Evolutionary conservation across 192 early-diverging fungal genomes (phyloP), one percentile per base, ranked within the genome.

Genomic region (Coemansia reversa): DNA sequence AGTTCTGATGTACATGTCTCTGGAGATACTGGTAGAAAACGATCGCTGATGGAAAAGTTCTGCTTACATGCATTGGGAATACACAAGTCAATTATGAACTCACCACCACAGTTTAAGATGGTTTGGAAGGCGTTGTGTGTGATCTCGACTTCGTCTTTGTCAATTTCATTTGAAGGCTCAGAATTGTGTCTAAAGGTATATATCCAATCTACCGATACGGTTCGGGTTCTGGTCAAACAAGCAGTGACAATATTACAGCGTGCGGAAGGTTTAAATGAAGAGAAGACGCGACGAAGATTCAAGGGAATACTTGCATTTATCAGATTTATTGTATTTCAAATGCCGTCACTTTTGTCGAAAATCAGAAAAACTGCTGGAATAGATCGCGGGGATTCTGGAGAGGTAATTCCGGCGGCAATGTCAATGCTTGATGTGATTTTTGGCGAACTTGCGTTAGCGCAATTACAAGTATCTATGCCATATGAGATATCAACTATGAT

Each of bases 291-390:
- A 22, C 66, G 63, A n/a, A 60, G 70, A 14, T 48, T 69, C n/a
- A 73, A 60, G 25, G 58, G 54, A 5, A 49, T 35, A 7, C 8
- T 79, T 60, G 70, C 70, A 32, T 72, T 66, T 49, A 63, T 79
- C 29, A 50, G 67, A 28, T 79, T 72, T 59, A 51, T 79, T 28
- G 70, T 79, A 5, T 79, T 79, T 32, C 76, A 72, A 51, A 65
- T 79, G 63, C 52, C 76, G 18, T 35, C 60, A 14, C 63, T 79
- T 0, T 9, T 73, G 47, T 19, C 58, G 5, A 59, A 49, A 11
- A 51, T 72, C 6, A 51, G 48, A 18, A 18, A 24, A 29, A 16
- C 32, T 0, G 58, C 8, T n/a, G 6, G 33, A 7, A 57, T 39
- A 4, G 47, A 49, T 29, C 22, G 3, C 7, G 33, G 6, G 25